Evolutionary conservation across 345 rosid species (phyloP).

Genomic region (Populus alba): DNA sequence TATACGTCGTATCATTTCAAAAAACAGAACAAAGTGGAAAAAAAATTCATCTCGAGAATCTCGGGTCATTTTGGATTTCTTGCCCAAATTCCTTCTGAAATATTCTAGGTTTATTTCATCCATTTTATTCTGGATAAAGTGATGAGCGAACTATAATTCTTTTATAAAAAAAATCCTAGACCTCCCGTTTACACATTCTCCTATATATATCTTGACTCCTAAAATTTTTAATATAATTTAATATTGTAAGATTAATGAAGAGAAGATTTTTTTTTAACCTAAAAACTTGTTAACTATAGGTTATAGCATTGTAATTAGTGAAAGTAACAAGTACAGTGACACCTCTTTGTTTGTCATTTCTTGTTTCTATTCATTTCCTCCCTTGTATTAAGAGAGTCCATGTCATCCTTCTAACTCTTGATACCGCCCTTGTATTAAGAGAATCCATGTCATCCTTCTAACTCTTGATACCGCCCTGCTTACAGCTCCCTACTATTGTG

Average conservation of each 20-base stretch:
- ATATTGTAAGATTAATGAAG: neutral
- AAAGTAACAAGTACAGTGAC: conserved; percentile 33
- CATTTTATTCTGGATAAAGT: too few relatives aligned
- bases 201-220: neutral
- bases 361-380: conserved; percentile 6
- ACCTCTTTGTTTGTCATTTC: conserved; percentile 37
- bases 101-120: too few relatives aligned
- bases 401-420: conserved; percentile 4
- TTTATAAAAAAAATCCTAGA: neutral
- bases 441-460: conserved; percentile 20
- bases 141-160: neutral
- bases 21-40: too few relatives aligned
- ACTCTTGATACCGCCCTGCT: neutral
- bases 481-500: neutral
- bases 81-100: too few relatives aligned
- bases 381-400: conserved; percentile 9
- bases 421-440: neutral
- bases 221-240: too few relatives aligned
- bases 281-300: conserved; percentile 20
- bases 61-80: too few relatives aligned
- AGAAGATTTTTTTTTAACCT: conserved; percentile 9
- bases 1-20: too few relatives aligned
- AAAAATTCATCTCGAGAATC: too few relatives aligned
- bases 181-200: neutral
- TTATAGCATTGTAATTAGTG: conserved; percentile 68